Evolutionary conservation across 495 filamentous ascomycete genomes (phyloP), one percentile per base, ranked within the genome.

Genomic region (Hypoxylon rickii): DNA sequence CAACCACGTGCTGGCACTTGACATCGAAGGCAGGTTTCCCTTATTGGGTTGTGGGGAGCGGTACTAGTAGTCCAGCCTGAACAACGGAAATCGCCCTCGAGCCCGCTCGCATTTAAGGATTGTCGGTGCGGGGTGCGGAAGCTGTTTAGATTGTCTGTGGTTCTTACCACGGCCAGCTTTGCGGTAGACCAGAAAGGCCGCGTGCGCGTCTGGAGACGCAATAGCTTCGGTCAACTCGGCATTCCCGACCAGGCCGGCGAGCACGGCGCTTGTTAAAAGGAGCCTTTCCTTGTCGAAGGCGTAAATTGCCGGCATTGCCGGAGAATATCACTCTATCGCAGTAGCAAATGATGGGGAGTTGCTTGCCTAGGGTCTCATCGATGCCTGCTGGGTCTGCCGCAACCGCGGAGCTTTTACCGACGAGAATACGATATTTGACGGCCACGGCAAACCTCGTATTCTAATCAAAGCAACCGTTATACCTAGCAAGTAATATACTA

Each of bases 171-270:
- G n/a, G n/a, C n/a, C n/a, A 82, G 77, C 55, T 89, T 96, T 59
- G 89, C 90, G 34, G 78, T 96, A 52, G 84, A 87, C 71, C 76
- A 80, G 15, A 80, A 85, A 32, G 86, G 83, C 26, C 79, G 85
- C 22, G 85, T 94, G 50, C 93, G 82, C 70, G 77, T 85, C 16
- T 97, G 92, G 90, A 93, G 92, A 4, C 72, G 91, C 29, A 97
- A 96, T 74, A 89, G 86, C 67, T 96, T 88, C 66, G 88, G 86
- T 39, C 86, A 93, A 70, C 87, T 69, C 7, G 92, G 87, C 46
- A 78, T 89, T 51, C 74, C 77, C 7, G 79, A 83, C 12, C 79
- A 80, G 33, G 89, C 85, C 29, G 89, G 89, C 46, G 77, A 76
- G 2, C 68, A 74, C 20, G 84, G 83, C 37, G 88, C 86, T 16